A percentile compares a stretch with the other conserved stretches of the same genome.
Evolutionary conservation across 352 stramenopile genomes (phyloP).

Genomic region (Phytopythium delawarense): DNA sequence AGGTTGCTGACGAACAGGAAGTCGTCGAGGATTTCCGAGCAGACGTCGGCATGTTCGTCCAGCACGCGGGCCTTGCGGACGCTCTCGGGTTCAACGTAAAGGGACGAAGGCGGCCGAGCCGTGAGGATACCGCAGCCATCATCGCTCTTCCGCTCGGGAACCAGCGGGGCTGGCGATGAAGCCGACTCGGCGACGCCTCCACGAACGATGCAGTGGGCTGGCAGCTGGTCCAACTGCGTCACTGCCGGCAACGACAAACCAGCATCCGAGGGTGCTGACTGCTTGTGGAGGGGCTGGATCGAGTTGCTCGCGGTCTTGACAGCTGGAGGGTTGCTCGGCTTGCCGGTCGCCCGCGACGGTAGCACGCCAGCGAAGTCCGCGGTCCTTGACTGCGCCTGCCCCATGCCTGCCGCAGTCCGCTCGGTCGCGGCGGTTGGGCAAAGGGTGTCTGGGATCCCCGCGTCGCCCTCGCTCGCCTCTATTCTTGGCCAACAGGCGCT

Average conservation of each 20-base stretch:
- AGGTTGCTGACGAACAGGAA: conserved; percentile 66
- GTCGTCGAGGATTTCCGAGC: conserved; percentile 47
- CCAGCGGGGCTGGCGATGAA: neutral
- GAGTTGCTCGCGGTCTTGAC: neutral
- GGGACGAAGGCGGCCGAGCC: neutral
- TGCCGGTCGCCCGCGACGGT: neutral
- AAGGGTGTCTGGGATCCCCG: neutral
- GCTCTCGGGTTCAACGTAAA: conserved; percentile 47
- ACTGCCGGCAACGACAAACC: neutral
- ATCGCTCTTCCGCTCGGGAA: neutral
- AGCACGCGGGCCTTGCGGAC: conserved; percentile 49
- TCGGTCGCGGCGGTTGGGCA: neutral
- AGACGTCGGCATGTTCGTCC: conserved; percentile 35
- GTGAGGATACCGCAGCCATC: neutral
- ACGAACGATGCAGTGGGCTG: conserved; percentile 1
- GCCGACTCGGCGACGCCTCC: neutral
- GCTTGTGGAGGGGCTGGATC: neutral
- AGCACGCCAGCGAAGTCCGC: conserved; percentile 4
- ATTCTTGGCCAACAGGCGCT: neutral
- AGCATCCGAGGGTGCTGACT: neutral
- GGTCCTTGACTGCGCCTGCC: neutral
- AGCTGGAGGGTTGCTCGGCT: neutral
- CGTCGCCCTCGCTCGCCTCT: neutral
- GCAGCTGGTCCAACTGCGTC: neutral
- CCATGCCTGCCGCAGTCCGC: neutral